Conservation (phyloP, 805 yeast species). For the Saccharomyces kudriavzevii region DNA sequence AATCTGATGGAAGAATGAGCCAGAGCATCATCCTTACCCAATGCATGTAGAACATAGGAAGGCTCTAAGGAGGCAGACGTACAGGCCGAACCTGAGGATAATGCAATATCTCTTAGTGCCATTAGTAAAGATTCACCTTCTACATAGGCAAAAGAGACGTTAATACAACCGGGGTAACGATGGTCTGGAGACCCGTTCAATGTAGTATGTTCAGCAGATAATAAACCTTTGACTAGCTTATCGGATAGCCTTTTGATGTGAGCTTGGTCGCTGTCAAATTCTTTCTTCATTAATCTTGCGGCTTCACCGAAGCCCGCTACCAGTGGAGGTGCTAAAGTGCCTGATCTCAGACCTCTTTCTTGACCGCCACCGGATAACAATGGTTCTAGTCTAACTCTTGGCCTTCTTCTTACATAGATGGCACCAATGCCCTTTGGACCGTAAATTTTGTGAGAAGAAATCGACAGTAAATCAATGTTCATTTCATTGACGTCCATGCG, state of each 20-base stretch:
- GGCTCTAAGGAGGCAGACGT: slow-evolving; percentile 98
- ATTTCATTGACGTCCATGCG: slow-evolving; percentile 85
- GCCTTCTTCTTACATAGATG: slow-evolving; percentile 89
- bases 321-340: slow-evolving; percentile 94
- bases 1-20: slow-evolving; percentile 98
- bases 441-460: slow-evolving; percentile 92
- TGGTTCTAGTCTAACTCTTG: slow-evolving; percentile 94
- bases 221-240: slow-evolving; percentile 62
- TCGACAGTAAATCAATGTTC: slow-evolving; percentile 88
- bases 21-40: slow-evolving; percentile 95
- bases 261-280: slow-evolving; percentile 61
- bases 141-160: slow-evolving; percentile 91
- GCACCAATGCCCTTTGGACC: slow-evolving; percentile 99
- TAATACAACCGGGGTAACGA: slow-evolving; percentile 90
- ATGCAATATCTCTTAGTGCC: slow-evolving; percentile 96
- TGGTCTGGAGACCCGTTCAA: slow-evolving; percentile 74
- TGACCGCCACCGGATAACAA: slow-evolving; percentile 97
- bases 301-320: slow-evolving; percentile 97
- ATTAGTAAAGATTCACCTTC: slow-evolving; percentile 96
- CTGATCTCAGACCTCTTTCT: slow-evolving; percentile 95
- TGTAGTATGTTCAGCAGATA: slow-evolving; percentile 80
- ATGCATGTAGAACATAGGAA: slow-evolving; percentile 89
- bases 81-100: slow-evolving; percentile 96
- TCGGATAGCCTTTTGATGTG: slow-evolving; percentile 67
- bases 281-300: slow-evolving; percentile 70